Conservation (phyloP, 345 rosid species). For the Linum trigynum region DNA sequence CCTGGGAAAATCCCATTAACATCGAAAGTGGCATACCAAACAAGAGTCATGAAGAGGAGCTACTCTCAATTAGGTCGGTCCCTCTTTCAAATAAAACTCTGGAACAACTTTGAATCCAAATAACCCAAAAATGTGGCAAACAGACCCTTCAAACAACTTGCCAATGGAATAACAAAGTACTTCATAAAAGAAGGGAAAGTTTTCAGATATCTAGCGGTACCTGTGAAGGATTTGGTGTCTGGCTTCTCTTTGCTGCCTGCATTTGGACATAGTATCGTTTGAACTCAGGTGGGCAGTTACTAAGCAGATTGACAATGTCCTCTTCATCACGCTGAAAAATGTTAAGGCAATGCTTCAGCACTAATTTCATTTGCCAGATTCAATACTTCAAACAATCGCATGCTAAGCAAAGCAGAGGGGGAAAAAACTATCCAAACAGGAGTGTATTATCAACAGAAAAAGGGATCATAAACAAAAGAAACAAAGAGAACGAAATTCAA, state of each 20-base stretch:
- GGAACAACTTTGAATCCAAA: neutral
- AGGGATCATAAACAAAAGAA: neutral
- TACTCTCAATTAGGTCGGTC: neutral
- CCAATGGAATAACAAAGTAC: neutral
- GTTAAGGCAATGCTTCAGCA: slow-evolving; percentile 9
- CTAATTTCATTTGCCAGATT: neutral
- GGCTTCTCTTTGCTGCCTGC: slow-evolving; percentile 92
- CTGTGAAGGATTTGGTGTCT: slow-evolving; percentile 84
- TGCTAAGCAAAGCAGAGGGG: neutral
- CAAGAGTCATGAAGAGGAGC: neutral
- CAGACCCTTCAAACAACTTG: neutral
- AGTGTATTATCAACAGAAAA: neutral
- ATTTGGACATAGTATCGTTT: slow-evolving; percentile 87
- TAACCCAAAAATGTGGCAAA: too few relatives aligned
- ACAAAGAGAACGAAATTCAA: neutral
- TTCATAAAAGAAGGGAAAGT: too few relatives aligned
- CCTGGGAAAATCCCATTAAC: neutral
- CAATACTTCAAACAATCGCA: neutral
- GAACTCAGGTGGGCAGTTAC: slow-evolving; percentile 66
- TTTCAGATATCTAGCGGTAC: slow-evolving; percentile 25
- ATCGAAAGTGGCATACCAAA: neutral
- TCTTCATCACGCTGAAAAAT: slow-evolving; percentile 71
- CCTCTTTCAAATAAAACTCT: neutral
- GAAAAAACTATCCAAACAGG: neutral
- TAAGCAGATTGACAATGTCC: slow-evolving; percentile 71